Evolutionary conservation across 2,329 filamentous ascomycete genomes (phyloP).

Genomic region (Xylaria sp.): DNA sequence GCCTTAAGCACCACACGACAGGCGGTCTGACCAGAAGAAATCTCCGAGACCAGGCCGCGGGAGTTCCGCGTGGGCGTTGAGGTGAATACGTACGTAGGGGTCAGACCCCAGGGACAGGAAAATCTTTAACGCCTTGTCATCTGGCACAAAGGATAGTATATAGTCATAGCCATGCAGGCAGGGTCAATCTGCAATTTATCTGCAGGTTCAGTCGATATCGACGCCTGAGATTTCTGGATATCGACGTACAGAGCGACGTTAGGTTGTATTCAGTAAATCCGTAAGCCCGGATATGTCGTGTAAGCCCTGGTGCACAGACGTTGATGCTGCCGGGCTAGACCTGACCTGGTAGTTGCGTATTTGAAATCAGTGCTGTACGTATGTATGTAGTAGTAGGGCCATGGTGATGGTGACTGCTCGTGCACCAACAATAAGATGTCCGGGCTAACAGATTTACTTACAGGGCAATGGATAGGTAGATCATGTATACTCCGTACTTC

Average conservation of each 20-base stretch:
- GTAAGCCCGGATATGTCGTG: background rate
- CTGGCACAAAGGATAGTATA: background rate
- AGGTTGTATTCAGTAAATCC: background rate
- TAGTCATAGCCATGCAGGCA: background rate
- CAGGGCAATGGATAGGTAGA: background rate
- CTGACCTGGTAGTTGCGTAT: background rate
- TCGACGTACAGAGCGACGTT: background rate
- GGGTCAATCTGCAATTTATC: background rate
- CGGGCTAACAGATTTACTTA: background rate
- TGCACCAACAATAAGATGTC: background rate
- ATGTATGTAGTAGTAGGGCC: no score
- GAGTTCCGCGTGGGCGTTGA: background rate
- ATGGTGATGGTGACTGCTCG: background rate
- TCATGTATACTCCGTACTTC: background rate
- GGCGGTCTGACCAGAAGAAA: background rate
- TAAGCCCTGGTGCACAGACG: constrained; percentile 1
- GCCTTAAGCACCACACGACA: background rate
- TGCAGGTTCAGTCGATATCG: background rate
- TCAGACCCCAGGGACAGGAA: background rate
- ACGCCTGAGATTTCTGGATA: background rate
- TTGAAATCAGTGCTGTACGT: background rate
- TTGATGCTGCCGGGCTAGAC: background rate
- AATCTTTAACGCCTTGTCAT: background rate
- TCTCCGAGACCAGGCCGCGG: background rate
- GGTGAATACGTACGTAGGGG: background rate